Percentiles rank a stretch among this genome's conserved stretches.
These are phyloP conservation scores for Linnemannia exigua DNA, from an alignment of 192 early-diverging fungal species.

Conservation along the genomic window DNA sequence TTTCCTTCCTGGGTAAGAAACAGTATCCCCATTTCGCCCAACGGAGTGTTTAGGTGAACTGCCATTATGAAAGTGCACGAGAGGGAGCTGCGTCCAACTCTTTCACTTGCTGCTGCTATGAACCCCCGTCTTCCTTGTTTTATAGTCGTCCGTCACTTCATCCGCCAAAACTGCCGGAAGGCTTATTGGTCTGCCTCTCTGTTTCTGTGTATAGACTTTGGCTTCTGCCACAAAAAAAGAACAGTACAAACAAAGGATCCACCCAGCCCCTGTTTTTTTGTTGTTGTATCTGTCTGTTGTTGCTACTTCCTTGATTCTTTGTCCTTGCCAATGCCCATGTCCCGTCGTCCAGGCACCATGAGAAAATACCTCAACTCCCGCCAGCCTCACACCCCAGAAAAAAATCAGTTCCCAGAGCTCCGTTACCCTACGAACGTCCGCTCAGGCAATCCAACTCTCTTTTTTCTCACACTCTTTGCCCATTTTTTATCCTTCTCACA, in stretches of 20 bases:
- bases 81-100: not conserved
- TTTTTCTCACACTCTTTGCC: not conserved
- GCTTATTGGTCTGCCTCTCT: not conserved
- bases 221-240: not conserved
- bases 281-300: not conserved
- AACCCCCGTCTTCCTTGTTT: not conserved
- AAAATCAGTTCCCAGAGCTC: not conserved
- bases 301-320: not conserved
- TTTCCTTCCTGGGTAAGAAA: not conserved
- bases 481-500: not conserved
- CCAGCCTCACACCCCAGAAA: not conserved
- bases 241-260: not conserved
- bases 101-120: not conserved
- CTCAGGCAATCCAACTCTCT: not conserved
- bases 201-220: not conserved
- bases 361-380: not conserved
- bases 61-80: constrained; percentile 2
- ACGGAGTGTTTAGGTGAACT: not conserved
- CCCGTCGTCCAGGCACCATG: not conserved
- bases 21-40: not conserved
- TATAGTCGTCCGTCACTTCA: not conserved
- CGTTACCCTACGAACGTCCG: not conserved
- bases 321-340: not conserved
- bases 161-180: not conserved
- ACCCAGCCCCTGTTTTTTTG: not conserved